Conservation (phyloP, 1,284 basidiomycete genomes). For the Porodaedalea pini region DNA sequence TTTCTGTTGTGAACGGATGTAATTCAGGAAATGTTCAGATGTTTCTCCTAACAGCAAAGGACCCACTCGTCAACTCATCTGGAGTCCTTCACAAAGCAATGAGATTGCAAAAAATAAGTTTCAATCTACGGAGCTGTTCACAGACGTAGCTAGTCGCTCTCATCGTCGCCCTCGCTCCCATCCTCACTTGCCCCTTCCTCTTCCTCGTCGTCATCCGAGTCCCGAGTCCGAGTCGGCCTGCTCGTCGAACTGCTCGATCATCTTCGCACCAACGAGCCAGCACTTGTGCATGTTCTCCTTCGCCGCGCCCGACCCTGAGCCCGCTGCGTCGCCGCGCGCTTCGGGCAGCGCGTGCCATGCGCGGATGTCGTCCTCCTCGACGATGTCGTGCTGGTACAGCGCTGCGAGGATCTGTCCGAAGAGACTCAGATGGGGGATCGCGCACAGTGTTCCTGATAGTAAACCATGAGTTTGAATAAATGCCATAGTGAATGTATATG, state of each 20-base stretch:
- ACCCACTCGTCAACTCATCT: no score
- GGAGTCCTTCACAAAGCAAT: no score
- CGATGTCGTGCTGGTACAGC: slow-evolving; percentile 72
- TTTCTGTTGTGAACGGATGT: no score
- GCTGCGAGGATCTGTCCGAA: slow-evolving; percentile 75
- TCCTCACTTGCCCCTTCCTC: neutral
- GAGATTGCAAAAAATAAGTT: no score
- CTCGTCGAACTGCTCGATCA: slow-evolving; percentile 75
- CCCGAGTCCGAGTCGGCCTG: slow-evolving; percentile 38
- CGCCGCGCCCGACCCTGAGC: slow-evolving; percentile 39
- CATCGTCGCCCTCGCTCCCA: neutral
- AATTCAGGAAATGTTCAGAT: no score
- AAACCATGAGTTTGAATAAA: neutral
- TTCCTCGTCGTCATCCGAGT: slow-evolving; percentile 10
- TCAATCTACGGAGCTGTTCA: no score
- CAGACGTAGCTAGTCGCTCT: neutral
- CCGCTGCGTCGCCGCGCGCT: slow-evolving; percentile 41
- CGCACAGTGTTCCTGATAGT: slow-evolving; percentile 56
- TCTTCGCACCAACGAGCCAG: slow-evolving; percentile 65
- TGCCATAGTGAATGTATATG: neutral
- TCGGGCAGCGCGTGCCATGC: slow-evolving; percentile 57
- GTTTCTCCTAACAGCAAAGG: no score
- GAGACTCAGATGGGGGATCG: slow-evolving; percentile 55
- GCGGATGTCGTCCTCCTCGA: slow-evolving; percentile 77
- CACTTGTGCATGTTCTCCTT: slow-evolving; percentile 60